phyloP scores from a whole-genome alignment of 1,139 yeast species.

The Geotrichum klebahnii region DNA sequence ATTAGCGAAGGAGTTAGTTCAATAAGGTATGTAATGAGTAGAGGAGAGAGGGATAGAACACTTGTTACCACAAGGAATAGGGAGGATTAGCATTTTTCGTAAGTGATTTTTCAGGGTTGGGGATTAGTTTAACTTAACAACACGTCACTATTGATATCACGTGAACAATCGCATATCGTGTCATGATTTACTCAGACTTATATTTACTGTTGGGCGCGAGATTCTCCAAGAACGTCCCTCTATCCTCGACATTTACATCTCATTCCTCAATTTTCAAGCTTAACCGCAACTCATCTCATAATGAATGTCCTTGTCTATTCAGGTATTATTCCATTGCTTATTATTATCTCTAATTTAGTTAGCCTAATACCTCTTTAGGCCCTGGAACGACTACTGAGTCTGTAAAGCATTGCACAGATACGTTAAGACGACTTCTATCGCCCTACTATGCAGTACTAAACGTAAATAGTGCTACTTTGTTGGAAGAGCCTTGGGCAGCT shows the following conservation, averaged over 20 bases:
- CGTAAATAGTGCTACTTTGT: conserved; percentile 57
- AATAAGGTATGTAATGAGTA: neutral
- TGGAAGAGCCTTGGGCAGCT: conserved; percentile 81
- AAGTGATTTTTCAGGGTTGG: conserved; percentile 13
- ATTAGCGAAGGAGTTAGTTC: neutral
- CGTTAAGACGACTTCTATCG: conserved; percentile 68
- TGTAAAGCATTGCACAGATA: conserved; percentile 75
- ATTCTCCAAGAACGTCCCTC: too few species aligned
- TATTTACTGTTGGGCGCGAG: too few species aligned
- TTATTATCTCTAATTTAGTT: conserved; percentile 3
- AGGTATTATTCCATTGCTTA: conserved; percentile 35
- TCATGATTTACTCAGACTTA: too few species aligned
- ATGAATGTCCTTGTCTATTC: conserved; percentile 83
- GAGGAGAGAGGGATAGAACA: conserved; percentile 5
- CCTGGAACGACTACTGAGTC: conserved; percentile 86
- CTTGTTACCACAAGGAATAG: conserved; percentile 8
- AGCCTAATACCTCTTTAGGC: conserved; percentile 39
- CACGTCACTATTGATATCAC: conserved; percentile 13
- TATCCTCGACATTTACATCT: too few species aligned
- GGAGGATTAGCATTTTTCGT: neutral
- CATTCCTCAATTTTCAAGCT: too few species aligned
- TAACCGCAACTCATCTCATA: too few species aligned
- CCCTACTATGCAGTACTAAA: conserved; percentile 85
- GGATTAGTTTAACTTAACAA: neutral
- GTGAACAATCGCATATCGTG: conserved; percentile 2